Evolutionary conservation across 169 alveolate species (phyloP).

Genomic region (Eimeria necatrix): DNA sequence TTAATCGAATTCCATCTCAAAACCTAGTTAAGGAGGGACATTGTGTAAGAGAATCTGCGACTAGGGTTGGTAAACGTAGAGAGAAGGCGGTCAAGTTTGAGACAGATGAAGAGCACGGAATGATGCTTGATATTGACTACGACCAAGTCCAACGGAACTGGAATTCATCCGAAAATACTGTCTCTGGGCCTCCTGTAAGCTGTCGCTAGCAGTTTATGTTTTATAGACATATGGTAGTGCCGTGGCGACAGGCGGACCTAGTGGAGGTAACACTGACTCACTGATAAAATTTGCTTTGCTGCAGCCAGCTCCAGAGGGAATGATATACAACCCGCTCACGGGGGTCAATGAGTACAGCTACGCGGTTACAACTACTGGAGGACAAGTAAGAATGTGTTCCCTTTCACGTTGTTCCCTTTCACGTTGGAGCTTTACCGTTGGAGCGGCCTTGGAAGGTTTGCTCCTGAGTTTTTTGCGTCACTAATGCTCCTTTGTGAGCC

Average conservation of each 20-base stretch:
- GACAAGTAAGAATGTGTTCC: neutral
- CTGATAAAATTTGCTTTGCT: neutral
- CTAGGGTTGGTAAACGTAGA: neutral
- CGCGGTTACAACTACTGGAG: conserved; percentile 67
- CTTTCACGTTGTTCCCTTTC: neutral
- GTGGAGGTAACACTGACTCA: neutral
- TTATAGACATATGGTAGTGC: neutral
- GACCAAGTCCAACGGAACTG: conserved; percentile 62
- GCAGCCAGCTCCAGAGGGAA: conserved; percentile 69
- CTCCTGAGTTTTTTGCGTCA: neutral
- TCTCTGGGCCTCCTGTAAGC: conserved; percentile 69
- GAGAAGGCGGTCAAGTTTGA: neutral
- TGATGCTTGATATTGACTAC: conserved; percentile 78
- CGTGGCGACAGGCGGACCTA: neutral
- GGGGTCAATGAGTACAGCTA: conserved; percentile 58
- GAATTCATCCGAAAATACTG: neutral
- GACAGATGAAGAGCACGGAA: conserved; percentile 51
- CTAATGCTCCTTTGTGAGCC: neutral
- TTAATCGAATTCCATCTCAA: neutral
- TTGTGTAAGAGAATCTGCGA: neutral
- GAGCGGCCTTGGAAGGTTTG: too few relatives aligned
- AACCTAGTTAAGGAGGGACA: neutral
- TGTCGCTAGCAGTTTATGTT: neutral
- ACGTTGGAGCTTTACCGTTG: neutral
- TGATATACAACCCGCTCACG: conserved; percentile 65